Evolutionary conservation across 116 monocot genomes (phyloP), one percentile per base, ranked within the genome.

Genomic region (Trichopus zeylanicus): DNA sequence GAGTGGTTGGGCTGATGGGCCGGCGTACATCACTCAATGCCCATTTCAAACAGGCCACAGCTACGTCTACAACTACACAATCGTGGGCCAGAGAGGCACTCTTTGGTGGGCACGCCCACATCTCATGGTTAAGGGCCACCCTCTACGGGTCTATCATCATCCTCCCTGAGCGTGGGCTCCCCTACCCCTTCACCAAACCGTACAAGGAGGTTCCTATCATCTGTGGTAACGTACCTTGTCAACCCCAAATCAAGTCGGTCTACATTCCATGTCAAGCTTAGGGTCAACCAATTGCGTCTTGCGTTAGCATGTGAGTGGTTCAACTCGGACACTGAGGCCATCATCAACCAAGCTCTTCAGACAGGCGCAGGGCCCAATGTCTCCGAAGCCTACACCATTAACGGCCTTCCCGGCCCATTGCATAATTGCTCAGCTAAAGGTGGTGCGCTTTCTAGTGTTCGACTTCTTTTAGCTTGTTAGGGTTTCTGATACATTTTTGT

Each of bases 1-100:
- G 25, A 66, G 66, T 53, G 66, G 31, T 22, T 66, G 66, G 66
- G 66, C 66, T 2, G 66, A 66, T 26, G 66, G 66, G 5, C 66
- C 66, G 25, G 66, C 66, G 13, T 66, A 66, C 38, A 56, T 66
- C 52, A 66, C 66, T 1, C 66, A 55, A 13, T 59, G 59, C 25
- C 59, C 59, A 13, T 39, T 59, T 16, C 59, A 59, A 24, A 59
- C 39, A 7, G 59, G 59, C 0, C 35, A 39, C 9, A 59, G 59
- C 59, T 59, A 59, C 24, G 59, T 59, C 11, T 59, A 59, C 59
- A 59, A 59, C 23, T 59, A 35, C 59, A 59, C 59, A 3, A 39
- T 59, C 11, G 59, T 59, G 1, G 59, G 59, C 7, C 59, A 59
- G 35, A 37, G 59, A 38, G 59, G 59, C 13, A 59, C 59, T 9